phyloP scores from a whole-genome alignment of 148 eudicot genomes.

The Oxyria digyna region DNA sequence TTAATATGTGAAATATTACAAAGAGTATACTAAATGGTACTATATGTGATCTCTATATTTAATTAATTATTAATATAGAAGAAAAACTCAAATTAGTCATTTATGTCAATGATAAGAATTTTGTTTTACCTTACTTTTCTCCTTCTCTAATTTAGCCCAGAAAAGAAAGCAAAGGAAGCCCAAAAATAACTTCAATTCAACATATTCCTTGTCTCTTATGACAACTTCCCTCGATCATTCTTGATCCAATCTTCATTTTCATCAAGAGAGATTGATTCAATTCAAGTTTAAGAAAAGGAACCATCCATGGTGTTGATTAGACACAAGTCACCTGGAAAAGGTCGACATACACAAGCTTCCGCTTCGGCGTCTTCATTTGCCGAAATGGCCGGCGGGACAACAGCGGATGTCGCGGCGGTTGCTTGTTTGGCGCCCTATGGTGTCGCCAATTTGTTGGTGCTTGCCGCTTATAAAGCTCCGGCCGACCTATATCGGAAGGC shows the following conservation, averaged over 20 bases:
- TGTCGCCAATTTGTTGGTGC: constrained; percentile 23
- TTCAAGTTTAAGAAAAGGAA: background rate
- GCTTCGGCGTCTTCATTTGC: constrained; percentile 14
- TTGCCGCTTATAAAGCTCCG: constrained; percentile 34
- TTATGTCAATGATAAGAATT: too few species aligned
- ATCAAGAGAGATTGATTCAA: background rate
- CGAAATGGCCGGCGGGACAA: constrained; percentile 48
- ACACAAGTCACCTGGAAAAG: background rate
- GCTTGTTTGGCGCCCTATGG: constrained; percentile 48
- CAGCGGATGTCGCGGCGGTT: constrained; percentile 49
- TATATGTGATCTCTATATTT: too few species aligned
- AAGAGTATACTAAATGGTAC: too few species aligned
- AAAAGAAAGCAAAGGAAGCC: background rate
- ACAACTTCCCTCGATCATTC: background rate
- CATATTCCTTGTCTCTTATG: background rate
- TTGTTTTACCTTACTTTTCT: too few species aligned
- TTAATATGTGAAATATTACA: too few species aligned
- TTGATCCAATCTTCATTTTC: background rate
- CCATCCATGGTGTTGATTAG: background rate
- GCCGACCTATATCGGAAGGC: constrained; percentile 36
- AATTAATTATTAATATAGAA: too few species aligned
- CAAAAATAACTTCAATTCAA: background rate
- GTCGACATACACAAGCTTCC: background rate
- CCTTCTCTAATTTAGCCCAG: background rate
- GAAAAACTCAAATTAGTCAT: too few species aligned